Conservation (phyloP, 2,329 filamentous ascomycete species). For the Pyricularia sp. region DNA sequence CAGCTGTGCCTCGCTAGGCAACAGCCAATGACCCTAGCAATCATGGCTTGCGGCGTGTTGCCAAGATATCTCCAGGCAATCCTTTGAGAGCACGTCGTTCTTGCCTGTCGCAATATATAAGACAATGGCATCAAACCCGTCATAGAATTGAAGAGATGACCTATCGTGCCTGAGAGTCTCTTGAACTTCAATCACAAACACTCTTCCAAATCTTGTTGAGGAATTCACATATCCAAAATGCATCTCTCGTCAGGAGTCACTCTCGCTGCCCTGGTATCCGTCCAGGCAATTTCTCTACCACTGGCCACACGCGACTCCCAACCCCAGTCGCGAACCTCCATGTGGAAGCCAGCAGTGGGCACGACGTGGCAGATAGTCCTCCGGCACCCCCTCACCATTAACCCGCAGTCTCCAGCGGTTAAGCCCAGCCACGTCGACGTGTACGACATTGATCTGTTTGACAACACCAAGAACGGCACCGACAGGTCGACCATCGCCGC, state of each 20-base stretch:
- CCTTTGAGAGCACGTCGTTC: not conserved
- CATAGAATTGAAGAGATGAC: not conserved
- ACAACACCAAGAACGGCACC: not conserved
- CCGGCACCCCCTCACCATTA: not conserved
- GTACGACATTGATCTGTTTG: slow-evolving; percentile 1
- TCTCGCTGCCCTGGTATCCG: not conserved
- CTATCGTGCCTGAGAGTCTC: not conserved
- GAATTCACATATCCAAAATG: not conserved
- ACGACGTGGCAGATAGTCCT: not conserved
- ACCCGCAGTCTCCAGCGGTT: not conserved
- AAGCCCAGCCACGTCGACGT: not conserved
- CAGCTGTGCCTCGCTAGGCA: not conserved
- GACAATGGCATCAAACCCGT: not conserved
- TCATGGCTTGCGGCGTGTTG: not conserved
- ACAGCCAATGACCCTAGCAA: not conserved
- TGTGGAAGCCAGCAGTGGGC: not conserved
- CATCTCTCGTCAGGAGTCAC: not conserved
- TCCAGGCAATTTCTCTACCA: not conserved
- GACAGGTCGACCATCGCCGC: not conserved
- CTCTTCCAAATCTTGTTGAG: not conserved
- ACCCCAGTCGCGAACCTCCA: not conserved
- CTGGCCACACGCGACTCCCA: not conserved
- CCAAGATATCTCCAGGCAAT: not conserved
- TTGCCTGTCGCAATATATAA: not conserved
- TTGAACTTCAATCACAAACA: not conserved